Evolutionary conservation across 257 asterid genomes (phyloP).

Genomic region (Petrea volubilis): DNA sequence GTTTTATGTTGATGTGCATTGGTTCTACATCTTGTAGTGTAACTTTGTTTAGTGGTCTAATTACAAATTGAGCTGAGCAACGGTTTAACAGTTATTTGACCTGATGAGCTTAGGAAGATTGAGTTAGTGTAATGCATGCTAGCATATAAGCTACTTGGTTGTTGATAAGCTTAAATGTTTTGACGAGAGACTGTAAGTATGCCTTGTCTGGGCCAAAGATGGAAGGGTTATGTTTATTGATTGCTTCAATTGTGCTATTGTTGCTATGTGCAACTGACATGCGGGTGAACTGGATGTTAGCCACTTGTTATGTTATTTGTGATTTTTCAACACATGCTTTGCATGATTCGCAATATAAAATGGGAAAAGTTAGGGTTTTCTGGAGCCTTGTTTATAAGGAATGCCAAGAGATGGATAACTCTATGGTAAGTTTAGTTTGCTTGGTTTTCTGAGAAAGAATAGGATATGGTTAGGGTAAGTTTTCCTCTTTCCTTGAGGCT

Average conservation of each 20-base stretch:
- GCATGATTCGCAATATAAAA: neutral
- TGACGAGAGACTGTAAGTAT: neutral
- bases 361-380: neutral
- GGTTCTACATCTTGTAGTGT: neutral
- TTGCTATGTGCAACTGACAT: neutral
- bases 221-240: too few relatives aligned
- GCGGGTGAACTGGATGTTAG: neutral
- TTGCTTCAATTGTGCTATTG: neutral
- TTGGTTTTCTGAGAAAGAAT: neutral
- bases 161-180: neutral
- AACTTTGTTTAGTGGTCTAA: neutral
- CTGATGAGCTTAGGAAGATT: neutral
- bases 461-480: neutral
- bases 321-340: neutral
- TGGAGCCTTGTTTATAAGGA: too few relatives aligned
- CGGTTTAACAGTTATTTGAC: neutral
- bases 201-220: neutral
- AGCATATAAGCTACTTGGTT: neutral
- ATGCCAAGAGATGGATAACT: too few relatives aligned
- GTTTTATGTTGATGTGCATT: neutral
- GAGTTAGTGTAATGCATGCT: neutral
- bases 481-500: too few relatives aligned
- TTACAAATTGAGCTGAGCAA: neutral
- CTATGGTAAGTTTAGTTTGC: neutral
- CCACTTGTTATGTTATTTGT: neutral